Conservation (phyloP, 306 rosid genomes). For the Trifolium repens region DNA sequence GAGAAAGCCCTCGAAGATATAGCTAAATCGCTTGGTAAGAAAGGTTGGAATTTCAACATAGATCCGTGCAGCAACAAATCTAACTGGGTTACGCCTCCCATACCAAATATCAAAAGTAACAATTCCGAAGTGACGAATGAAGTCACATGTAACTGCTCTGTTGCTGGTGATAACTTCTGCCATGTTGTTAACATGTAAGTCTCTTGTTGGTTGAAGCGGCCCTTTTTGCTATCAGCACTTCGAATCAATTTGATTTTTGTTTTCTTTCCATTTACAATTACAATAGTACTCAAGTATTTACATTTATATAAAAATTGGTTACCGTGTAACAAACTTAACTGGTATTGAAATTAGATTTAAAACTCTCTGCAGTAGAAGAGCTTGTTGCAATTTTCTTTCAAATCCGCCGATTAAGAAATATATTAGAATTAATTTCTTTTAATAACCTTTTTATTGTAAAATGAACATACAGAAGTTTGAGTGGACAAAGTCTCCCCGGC, state of each 20-base stretch:
- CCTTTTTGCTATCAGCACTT: too few species aligned
- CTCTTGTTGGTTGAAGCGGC: not conserved
- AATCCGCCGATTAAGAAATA: not conserved
- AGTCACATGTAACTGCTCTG: not conserved
- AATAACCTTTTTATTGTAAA: not conserved
- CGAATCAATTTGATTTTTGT: too few species aligned
- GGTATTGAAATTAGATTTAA: not conserved
- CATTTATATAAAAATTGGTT: too few species aligned
- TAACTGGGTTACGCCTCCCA: not conserved
- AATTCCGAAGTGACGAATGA: too few species aligned
- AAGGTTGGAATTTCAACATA: not conserved
- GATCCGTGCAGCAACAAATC: constrained; percentile 51
- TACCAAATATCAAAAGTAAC: too few species aligned
- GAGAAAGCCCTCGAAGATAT: not conserved
- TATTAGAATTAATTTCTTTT: not conserved
- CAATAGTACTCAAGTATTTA: too few species aligned
- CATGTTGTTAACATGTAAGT: not conserved
- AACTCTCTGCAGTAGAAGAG: not conserved
- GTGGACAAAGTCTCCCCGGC: constrained; percentile 54
- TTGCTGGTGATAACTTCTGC: not conserved
- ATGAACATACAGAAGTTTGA: constrained; percentile 43
- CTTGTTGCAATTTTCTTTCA: not conserved
- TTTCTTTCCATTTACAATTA: too few species aligned
- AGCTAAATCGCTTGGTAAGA: constrained; percentile 4
- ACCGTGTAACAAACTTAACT: too few species aligned